phyloP scores from a whole-genome alignment of 352 stramenopile genomes.

The Achlya hypogyna region DNA sequence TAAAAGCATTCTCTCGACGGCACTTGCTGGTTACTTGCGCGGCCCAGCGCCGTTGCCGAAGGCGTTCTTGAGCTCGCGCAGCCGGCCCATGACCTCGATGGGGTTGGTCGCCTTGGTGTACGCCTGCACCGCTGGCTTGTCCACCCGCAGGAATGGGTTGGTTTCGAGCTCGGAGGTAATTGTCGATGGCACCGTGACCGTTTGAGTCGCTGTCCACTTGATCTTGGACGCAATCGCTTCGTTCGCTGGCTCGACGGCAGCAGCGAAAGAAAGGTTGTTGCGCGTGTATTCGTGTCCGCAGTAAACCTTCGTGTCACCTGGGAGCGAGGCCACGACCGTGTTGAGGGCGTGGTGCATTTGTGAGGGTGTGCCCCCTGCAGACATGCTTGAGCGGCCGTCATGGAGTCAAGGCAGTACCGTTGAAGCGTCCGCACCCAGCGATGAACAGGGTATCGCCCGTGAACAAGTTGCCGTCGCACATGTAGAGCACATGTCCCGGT shows the following conservation, averaged over 20 bases:
- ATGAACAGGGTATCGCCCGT: slow-evolving; percentile 90
- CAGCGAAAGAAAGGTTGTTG: slow-evolving; percentile 84
- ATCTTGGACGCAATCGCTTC: slow-evolving; percentile 51
- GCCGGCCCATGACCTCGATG: slow-evolving; percentile 42
- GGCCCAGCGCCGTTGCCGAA: slow-evolving; percentile 14
- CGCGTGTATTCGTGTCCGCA: slow-evolving; percentile 91
- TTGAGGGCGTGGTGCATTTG: slow-evolving; percentile 85
- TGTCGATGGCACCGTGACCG: slow-evolving; percentile 86
- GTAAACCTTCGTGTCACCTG: slow-evolving; percentile 66
- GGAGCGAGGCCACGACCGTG: slow-evolving; percentile 60
- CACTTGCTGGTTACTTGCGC: slow-evolving; percentile 8
- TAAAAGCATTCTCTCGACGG: neutral
- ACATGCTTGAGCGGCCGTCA: neutral
- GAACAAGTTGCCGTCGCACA: slow-evolving; percentile 70
- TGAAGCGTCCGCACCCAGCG: slow-evolving; percentile 85
- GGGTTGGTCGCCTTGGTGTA: slow-evolving; percentile 39
- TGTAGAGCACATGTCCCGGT: slow-evolving; percentile 77
- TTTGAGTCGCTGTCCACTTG: slow-evolving; percentile 30
- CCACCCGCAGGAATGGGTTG: slow-evolving; percentile 77
- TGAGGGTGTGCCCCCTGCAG: slow-evolving; percentile 46
- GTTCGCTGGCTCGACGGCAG: slow-evolving; percentile 86
- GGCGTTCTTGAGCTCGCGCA: slow-evolving; percentile 48
- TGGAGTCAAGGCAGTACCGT: slow-evolving; percentile 14
- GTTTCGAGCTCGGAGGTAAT: slow-evolving; percentile 56
- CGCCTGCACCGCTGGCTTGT: slow-evolving; percentile 34